A percentile compares a stretch with the other conserved stretches of the same genome.
Evolutionary conservation across 2,329 filamentous ascomycete species (phyloP).

Genomic region (Metarhizium rileyi): DNA sequence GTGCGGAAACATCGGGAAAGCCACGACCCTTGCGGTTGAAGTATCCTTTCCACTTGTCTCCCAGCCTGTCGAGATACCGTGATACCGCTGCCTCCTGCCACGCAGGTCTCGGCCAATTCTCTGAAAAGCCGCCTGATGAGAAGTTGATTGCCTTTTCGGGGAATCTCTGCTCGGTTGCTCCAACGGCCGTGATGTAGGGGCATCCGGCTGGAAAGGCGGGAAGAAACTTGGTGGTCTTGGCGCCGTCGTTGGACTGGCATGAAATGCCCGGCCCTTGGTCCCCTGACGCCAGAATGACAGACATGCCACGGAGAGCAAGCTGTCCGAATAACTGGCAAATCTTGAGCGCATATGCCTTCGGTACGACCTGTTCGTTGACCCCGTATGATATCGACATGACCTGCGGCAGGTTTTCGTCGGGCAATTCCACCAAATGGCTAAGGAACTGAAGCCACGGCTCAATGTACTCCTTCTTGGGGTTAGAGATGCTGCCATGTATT

Average conservation of each 20-base stretch:
- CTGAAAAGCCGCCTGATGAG: slow-evolving; percentile 42
- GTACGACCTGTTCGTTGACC: slow-evolving; percentile 56
- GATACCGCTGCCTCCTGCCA: slow-evolving; percentile 37
- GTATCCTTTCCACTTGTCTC: slow-evolving; percentile 38
- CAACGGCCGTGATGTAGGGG: slow-evolving; percentile 54
- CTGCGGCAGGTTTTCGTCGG: slow-evolving; percentile 45
- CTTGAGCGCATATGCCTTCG: slow-evolving; percentile 42
- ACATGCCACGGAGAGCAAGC: slow-evolving; percentile 56
- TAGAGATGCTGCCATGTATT: slow-evolving; percentile 10
- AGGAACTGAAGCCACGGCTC: slow-evolving; percentile 60
- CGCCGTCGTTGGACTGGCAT: slow-evolving; percentile 28
- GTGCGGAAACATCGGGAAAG: slow-evolving; percentile 52
- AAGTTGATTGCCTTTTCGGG: slow-evolving; percentile 46
- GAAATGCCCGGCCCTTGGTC: slow-evolving; percentile 34
- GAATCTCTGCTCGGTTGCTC: slow-evolving; percentile 40
- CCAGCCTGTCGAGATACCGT: slow-evolving; percentile 32
- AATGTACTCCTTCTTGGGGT: slow-evolving; percentile 33
- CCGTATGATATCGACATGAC: slow-evolving; percentile 63
- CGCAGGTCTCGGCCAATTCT: slow-evolving; percentile 31
- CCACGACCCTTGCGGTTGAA: slow-evolving; percentile 41
- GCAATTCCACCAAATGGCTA: slow-evolving; percentile 45
- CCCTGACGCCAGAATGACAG: slow-evolving; percentile 55
- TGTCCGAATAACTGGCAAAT: slow-evolving; percentile 50
- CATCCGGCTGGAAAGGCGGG: slow-evolving; percentile 31
- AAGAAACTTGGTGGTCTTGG: slow-evolving; percentile 22